Evolutionary conservation across 2,329 filamentous ascomycete genomes (phyloP), one percentile per base, ranked within the genome.

Genomic region (Pseudocercospora cruenta): DNA sequence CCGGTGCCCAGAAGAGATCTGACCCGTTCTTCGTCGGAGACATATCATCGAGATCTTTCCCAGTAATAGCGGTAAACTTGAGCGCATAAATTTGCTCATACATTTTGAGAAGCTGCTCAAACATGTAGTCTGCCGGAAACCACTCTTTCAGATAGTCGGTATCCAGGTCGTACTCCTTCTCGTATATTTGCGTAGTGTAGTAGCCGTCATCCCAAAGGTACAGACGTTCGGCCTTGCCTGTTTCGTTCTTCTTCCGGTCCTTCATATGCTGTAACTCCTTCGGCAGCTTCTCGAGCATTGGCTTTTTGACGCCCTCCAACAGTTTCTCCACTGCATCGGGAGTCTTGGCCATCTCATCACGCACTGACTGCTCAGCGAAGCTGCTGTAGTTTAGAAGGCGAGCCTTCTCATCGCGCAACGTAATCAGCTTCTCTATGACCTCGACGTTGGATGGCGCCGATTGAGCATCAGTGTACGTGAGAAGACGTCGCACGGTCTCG

Each of bases 151-250:
- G 82, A 79, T 93, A 86, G 16, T 91, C 85, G 78, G 93, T 90
- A 68, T 94, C 93, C 72, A 94, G 93, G 71, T 87, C 84, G 58
- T 94, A 82, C 91, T 94, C 93, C 62, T 87, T 88, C 24, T 85
- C 83, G 45, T 93, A 87, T 0, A 90, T 92, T n/a, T 86, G 85
- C 63, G 87, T 83, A 1, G 3, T 2, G 9, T 67, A 67, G 51
- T 51, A 58, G 9, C 16, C 2, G 5, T 21, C 8, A 24, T 58
- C 55, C 55, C 55, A 58, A 26, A 21, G 7, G 9, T 22, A 51
- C 33, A 24, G 10, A 10, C 39, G n/a, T 16, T 33, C 12, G 53
- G 49, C 21, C 24, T 58, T 60, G 39, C 39, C 61, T 14, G 55
- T 63, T 0, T 31, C 58, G 5, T 60, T 58, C 12, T 36, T 53